A percentile compares a stretch with the other conserved stretches of the same genome.
Conservation (phyloP, 2,329 filamentous ascomycete genomes). For the Cladosporium cucumerinum region DNA sequence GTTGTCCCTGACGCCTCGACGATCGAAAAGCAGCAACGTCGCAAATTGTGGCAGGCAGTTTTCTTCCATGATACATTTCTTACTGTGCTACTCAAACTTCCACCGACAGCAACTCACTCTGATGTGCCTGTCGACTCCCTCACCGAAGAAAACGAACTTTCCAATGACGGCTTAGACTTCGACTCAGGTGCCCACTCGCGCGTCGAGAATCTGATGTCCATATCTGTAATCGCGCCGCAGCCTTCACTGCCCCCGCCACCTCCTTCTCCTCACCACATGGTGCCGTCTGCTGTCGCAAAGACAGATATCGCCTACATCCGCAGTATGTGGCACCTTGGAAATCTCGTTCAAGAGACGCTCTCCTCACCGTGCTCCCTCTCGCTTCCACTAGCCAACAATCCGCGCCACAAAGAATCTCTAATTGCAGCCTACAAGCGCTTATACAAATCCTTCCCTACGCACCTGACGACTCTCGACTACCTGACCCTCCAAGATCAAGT, state of each 20-base stretch:
- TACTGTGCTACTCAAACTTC: slow-evolving; percentile 72
- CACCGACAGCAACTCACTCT: slow-evolving; percentile 73
- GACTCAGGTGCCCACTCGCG: slow-evolving; percentile 46
- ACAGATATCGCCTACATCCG: slow-evolving; percentile 57
- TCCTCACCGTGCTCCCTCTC: slow-evolving; percentile 72
- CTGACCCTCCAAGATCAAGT: slow-evolving; percentile 58
- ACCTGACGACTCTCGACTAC: slow-evolving; percentile 66
- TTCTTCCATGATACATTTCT: slow-evolving; percentile 78
- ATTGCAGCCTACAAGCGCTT: slow-evolving; percentile 67
- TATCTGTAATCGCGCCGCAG: slow-evolving; percentile 47
- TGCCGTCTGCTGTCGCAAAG: slow-evolving; percentile 32
- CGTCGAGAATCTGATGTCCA: slow-evolving; percentile 51
- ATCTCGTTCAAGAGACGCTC: slow-evolving; percentile 72
- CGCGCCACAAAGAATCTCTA: slow-evolving; percentile 66
- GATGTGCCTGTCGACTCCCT: slow-evolving; percentile 75
- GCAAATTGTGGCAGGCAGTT: slow-evolving; percentile 80
- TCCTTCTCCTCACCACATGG: slow-evolving; percentile 34
- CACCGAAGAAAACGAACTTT: slow-evolving; percentile 58
- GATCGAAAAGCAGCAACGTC: slow-evolving; percentile 73
- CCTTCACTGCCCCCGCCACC: slow-evolving; percentile 33
- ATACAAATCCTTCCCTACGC: slow-evolving; percentile 68
- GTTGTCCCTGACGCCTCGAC: slow-evolving; percentile 61
- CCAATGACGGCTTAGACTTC: slow-evolving; percentile 55
- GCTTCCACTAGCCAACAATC: slow-evolving; percentile 66
- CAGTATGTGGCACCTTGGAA: slow-evolving; percentile 75